Evolutionary conservation across 495 filamentous ascomycete species (phyloP).

Genomic region (Annulohypoxylon moriforme): DNA sequence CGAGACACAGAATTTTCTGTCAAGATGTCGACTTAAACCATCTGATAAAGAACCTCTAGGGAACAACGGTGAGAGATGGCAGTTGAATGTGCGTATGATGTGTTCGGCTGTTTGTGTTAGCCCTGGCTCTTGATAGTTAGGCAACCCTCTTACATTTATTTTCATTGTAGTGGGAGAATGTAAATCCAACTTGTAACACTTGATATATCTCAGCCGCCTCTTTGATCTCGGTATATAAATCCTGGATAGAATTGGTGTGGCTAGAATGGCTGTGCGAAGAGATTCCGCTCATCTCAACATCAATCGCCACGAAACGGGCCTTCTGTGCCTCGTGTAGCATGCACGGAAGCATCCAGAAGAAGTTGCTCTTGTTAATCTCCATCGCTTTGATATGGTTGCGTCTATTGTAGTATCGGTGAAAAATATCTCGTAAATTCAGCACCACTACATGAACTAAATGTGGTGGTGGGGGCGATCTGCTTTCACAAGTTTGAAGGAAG

Average conservation of each 20-base stretch:
- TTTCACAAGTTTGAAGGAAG: background rate
- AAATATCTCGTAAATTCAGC: background rate
- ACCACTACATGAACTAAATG: background rate
- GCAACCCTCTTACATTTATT: conserved; percentile 48
- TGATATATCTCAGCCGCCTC: conserved; percentile 75
- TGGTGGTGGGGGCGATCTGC: background rate
- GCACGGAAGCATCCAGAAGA: conserved; percentile 64
- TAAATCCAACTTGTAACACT: conserved; percentile 81
- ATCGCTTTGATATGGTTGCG: conserved; percentile 54
- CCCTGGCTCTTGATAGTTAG: background rate
- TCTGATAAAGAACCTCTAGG: conserved; percentile 14
- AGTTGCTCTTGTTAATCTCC: conserved; percentile 70
- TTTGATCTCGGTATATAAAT: conserved; percentile 74
- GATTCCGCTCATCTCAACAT: conserved; percentile 84
- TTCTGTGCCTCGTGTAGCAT: conserved; percentile 70
- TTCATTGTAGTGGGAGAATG: conserved; percentile 67
- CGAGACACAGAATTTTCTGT: conserved; percentile 53
- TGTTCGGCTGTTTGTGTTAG: conserved; percentile 48
- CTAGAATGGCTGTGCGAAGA: conserved; percentile 17
- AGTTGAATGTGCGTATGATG: conserved; percentile 70
- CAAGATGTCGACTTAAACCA: conserved; percentile 27
- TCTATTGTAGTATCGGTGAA: background rate
- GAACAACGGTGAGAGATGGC: conserved; percentile 68
- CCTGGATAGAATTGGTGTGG: conserved; percentile 61
- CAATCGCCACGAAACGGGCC: conserved; percentile 75